These are phyloP conservation scores for Plantago elongata DNA, from an alignment of 257 asterid species.

Conservation along the genomic window DNA sequence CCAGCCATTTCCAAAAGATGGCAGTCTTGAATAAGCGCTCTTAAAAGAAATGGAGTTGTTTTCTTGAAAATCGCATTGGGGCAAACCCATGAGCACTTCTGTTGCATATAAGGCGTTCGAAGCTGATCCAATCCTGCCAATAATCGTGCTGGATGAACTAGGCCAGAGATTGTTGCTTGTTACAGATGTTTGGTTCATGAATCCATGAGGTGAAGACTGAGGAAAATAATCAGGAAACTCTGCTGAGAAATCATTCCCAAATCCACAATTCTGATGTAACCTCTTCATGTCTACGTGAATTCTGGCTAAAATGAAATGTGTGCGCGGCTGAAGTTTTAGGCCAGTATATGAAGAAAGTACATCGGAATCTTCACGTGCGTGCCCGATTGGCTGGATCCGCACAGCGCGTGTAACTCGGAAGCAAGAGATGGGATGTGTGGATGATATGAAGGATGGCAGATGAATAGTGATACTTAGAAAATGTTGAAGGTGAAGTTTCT, in stretches of 20 bases:
- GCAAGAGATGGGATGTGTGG: not conserved
- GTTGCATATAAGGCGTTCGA: constrained; percentile 47
- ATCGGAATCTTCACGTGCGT: constrained; percentile 3
- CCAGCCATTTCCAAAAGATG: constrained; percentile 28
- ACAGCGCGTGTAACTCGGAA: constrained; percentile 15
- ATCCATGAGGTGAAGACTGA: constrained; percentile 25
- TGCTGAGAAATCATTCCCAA: constrained; percentile 25
- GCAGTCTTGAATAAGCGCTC: constrained; percentile 21
- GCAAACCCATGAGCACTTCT: constrained; percentile 44
- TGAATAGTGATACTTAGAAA: constrained; percentile 16
- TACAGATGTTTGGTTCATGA: constrained; percentile 27
- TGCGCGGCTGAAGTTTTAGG: not conserved
- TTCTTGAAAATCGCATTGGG: constrained; percentile 32
- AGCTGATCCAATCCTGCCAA: constrained; percentile 59
- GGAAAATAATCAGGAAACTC: constrained; percentile 30
- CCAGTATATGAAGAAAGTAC: not conserved
- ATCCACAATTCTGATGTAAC: constrained; percentile 31
- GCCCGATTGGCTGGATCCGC: constrained; percentile 16
- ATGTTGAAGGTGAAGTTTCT: constrained; percentile 19
- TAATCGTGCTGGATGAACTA: constrained; percentile 35
- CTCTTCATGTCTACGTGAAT: constrained; percentile 33
- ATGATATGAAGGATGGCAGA: not conserved
- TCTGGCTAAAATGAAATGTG: not conserved
- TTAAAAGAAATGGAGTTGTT: constrained; percentile 22
- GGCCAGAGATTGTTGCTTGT: constrained; percentile 25